Percentiles rank a stretch among this genome's conserved stretches.
phyloP scores from a whole-genome alignment of 805 yeast genomes.

The Kuraishia borneana region DNA sequence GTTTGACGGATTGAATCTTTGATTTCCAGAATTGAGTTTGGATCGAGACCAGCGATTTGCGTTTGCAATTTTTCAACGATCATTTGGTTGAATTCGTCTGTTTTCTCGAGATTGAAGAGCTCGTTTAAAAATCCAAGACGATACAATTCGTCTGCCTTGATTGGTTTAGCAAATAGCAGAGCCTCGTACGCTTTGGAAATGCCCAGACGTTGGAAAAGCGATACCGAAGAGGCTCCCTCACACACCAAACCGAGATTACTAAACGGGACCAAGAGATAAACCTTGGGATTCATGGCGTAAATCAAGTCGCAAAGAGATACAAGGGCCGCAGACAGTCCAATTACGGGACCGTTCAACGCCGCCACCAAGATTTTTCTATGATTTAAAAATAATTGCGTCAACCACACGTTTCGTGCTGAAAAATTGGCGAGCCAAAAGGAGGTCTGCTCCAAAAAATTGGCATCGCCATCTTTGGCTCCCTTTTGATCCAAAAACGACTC shows the following conservation, averaged over 20 bases:
- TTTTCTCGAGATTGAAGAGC: slow-evolving; percentile 17
- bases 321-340: slow-evolving; percentile 68
- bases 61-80: slow-evolving; percentile 23
- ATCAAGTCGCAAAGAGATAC: slow-evolving; percentile 70
- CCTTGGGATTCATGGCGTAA: slow-evolving; percentile 49
- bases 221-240: slow-evolving; percentile 68
- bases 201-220: slow-evolving; percentile 63
- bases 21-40: slow-evolving; percentile 30
- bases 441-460: not conserved
- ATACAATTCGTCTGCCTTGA: slow-evolving; percentile 44
- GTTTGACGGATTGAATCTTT: slow-evolving; percentile 27
- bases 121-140: slow-evolving; percentile 53
- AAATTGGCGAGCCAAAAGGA: slow-evolving; percentile 42
- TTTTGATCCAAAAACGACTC: not conserved
- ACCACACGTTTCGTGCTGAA: slow-evolving; percentile 58
- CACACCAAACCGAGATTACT: slow-evolving; percentile 73
- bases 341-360: slow-evolving; percentile 80
- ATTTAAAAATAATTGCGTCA: slow-evolving; percentile 56
- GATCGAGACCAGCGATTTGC: slow-evolving; percentile 31
- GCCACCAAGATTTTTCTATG: slow-evolving; percentile 63
- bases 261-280: slow-evolving; percentile 62
- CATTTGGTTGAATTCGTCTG: slow-evolving; percentile 29
- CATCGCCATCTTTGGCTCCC: slow-evolving; percentile 12
- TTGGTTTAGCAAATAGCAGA: slow-evolving; percentile 55
- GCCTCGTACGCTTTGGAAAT: slow-evolving; percentile 65